phyloP scores from a whole-genome alignment of 1,139 yeast genomes.

The Candida pseudocylindracea region DNA sequence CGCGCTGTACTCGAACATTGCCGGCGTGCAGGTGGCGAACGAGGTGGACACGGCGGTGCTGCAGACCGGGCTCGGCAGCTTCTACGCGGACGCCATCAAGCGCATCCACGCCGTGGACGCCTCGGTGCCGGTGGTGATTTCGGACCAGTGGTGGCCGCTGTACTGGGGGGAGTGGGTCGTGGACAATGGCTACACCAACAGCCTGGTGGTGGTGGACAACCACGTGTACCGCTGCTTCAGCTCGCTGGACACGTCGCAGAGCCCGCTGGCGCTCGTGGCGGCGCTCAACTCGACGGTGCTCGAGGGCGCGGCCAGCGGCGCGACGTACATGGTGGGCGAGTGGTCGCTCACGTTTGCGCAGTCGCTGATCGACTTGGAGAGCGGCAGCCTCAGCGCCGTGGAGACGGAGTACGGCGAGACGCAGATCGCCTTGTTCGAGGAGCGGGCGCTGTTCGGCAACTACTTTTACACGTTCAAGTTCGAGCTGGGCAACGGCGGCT shows the following conservation, averaged over 20 bases:
- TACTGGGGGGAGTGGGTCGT: constrained; percentile 58
- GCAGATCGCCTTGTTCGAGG: constrained; percentile 19
- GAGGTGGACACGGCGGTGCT: constrained; percentile 46
- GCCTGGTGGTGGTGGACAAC: constrained; percentile 59
- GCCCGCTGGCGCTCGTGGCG: constrained; percentile 37
- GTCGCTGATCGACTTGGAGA: too few relatives aligned
- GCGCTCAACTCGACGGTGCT: constrained; percentile 18
- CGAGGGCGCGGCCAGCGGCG: constrained; percentile 10
- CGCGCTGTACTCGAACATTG: constrained; percentile 34
- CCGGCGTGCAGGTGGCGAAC: constrained; percentile 69
- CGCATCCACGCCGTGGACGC: constrained; percentile 33
- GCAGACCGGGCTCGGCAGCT: constrained; percentile 28
- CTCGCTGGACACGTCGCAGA: constrained; percentile 43
- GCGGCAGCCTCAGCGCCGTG: too few relatives aligned
- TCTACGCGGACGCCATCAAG: constrained; percentile 43
- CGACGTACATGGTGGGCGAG: constrained; percentile 72
- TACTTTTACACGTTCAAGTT: constrained; percentile 89
- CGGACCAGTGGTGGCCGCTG: constrained; percentile 88
- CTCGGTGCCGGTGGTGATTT: constrained; percentile 49
- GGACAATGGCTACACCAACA: constrained; percentile 9
- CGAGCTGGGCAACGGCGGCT: constrained; percentile 80
- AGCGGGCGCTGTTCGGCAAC: constrained; percentile 29
- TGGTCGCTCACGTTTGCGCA: constrained; percentile 50
- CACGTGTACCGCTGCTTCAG: constrained; percentile 79
- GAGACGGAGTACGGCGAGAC: constrained; percentile 13